Conservation (phyloP, 257 asterid species). For the Rubia yunnanensis region DNA sequence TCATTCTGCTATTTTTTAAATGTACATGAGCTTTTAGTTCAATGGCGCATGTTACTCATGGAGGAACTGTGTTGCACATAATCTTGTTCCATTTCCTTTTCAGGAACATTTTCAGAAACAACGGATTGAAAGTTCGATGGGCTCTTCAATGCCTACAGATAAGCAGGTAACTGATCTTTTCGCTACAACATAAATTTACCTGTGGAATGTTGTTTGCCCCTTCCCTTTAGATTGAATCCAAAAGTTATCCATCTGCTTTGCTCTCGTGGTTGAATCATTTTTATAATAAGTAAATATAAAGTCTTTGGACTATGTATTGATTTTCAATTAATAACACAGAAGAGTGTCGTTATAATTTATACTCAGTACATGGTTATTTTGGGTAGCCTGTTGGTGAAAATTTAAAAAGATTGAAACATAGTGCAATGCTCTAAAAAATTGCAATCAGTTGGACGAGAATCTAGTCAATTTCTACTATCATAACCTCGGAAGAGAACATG, state of each 20-base stretch:
- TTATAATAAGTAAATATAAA: no score
- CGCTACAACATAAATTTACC: no score
- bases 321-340: not conserved
- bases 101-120: conserved; percentile 90
- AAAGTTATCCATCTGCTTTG: not conserved
- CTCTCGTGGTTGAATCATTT: not conserved
- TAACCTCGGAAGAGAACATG: no score
- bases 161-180: conserved; percentile 50
- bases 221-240: not conserved
- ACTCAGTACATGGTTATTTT: no score
- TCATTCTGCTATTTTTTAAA: not conserved
- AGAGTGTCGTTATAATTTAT: no score
- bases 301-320: not conserved
- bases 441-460: no score
- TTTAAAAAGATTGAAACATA: not conserved
- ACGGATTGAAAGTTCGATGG: conserved; percentile 79
- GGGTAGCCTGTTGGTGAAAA: no score
- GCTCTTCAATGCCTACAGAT: conserved; percentile 69
- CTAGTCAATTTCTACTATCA: no score
- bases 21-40: not conserved
- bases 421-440: no score
- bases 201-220: not conserved
- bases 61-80: not conserved
- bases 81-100: conserved; percentile 1
- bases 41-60: not conserved